Conservation (phyloP, 2,329 filamentous ascomycete genomes). For the Exophiala dermatitidis region DNA sequence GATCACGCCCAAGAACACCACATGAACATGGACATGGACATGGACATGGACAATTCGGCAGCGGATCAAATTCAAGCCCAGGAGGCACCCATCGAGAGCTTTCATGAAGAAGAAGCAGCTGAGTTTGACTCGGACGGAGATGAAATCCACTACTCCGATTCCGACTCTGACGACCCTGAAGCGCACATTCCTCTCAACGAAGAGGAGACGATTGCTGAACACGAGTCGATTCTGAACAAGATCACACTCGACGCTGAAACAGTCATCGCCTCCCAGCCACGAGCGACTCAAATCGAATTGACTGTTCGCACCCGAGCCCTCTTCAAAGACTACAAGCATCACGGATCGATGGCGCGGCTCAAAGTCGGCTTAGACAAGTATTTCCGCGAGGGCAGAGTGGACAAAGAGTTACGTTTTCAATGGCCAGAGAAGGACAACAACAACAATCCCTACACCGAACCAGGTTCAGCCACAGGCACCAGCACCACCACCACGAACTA, state of each 20-base stretch:
- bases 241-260: conserved; percentile 21
- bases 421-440: not conserved
- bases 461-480: no score
- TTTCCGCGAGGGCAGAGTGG: conserved; percentile 7
- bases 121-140: not conserved
- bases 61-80: not conserved
- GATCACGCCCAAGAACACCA: not conserved
- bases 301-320: conserved; percentile 12
- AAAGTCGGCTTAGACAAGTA: conserved; percentile 17
- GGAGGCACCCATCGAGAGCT: not conserved
- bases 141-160: not conserved
- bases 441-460: no score
- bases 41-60: not conserved
- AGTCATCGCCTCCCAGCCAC: conserved; percentile 16
- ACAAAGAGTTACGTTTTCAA: conserved; percentile 8
- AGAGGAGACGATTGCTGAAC: conserved; percentile 7
- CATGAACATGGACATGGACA: not conserved
- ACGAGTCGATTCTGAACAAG: conserved; percentile 7
- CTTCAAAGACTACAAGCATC: conserved; percentile 20
- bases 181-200: not conserved
- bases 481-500: no score
- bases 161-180: not conserved
- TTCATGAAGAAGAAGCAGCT: not conserved
- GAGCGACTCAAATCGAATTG: conserved; percentile 19
- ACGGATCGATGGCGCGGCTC: conserved; percentile 23